Percentiles rank a stretch among this genome's conserved stretches.
phyloP scores from a whole-genome alignment of 805 yeast species.

The Brettanomyces sp. region DNA sequence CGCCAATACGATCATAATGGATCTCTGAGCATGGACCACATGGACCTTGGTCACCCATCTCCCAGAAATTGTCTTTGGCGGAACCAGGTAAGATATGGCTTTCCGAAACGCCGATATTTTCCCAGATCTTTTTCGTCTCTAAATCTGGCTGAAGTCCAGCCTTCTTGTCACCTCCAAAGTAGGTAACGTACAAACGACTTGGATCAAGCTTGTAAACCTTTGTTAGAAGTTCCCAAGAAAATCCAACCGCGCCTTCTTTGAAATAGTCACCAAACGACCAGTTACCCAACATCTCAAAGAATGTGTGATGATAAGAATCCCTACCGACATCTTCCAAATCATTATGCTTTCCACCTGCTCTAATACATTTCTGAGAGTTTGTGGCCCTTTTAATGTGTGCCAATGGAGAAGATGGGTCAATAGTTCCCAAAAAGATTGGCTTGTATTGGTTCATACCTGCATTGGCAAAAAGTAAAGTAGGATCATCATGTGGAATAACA shows the following conservation, averaged over 20 bases:
- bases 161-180: constrained; percentile 86
- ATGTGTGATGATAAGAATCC: constrained; percentile 97
- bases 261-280: constrained; percentile 99
- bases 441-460: constrained; percentile 99
- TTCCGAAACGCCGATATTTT: constrained; percentile 77
- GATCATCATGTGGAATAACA: constrained; percentile 96
- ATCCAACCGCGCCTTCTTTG: constrained; percentile 84
- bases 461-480: constrained; percentile 90
- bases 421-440: constrained; percentile 95
- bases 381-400: constrained; percentile 78
- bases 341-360: constrained; percentile 99
- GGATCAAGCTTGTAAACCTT: constrained; percentile 69
- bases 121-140: constrained; percentile 88
- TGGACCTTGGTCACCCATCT: constrained; percentile 99
- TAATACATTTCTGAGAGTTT: constrained; percentile 95
- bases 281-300: constrained; percentile 98
- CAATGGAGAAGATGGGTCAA: constrained; percentile 87
- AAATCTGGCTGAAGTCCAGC: constrained; percentile 85
- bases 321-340: constrained; percentile 98
- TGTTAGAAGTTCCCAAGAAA: constrained; percentile 89
- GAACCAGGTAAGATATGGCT: constrained; percentile 91
- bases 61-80: constrained; percentile 95
- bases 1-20: constrained; percentile 97
- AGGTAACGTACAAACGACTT: constrained; percentile 85
- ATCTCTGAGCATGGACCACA: constrained; percentile 99